Evolutionary conservation across 306 rosid species (phyloP).

Genomic region (Hippophae gyantsensis): DNA sequence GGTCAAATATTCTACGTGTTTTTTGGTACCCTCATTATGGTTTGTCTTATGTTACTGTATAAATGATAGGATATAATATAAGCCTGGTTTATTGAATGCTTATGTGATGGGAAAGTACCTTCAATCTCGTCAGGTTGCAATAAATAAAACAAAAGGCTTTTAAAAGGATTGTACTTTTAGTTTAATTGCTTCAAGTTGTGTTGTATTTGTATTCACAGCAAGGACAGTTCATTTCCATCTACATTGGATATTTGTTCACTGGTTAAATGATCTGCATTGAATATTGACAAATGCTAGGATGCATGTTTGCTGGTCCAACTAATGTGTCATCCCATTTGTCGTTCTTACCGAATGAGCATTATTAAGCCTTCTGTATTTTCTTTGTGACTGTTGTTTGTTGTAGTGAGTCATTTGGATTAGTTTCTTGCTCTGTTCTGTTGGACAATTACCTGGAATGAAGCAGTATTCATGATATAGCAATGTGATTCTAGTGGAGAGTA

Average conservation of each 20-base stretch:
- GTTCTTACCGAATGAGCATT: no score
- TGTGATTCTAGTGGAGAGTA: no score
- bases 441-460: no score
- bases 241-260: background rate
- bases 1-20: background rate
- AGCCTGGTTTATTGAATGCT: background rate
- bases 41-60: background rate
- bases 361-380: no score
- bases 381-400: no score
- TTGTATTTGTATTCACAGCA: background rate
- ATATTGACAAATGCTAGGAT: background rate
- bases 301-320: no score
- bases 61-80: background rate
- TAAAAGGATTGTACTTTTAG: background rate
- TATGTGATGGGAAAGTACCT: background rate
- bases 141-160: background rate
- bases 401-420: no score
- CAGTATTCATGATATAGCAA: no score
- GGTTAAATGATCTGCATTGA: background rate
- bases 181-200: background rate
- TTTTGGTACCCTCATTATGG: background rate
- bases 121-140: background rate
- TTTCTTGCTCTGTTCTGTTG: no score
- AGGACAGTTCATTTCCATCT: background rate
- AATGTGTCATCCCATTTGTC: no score